Evolutionary conservation across 2,329 filamentous ascomycete species (phyloP), one percentile per base, ranked within the genome.

Genomic region (Cladosporium velox): DNA sequence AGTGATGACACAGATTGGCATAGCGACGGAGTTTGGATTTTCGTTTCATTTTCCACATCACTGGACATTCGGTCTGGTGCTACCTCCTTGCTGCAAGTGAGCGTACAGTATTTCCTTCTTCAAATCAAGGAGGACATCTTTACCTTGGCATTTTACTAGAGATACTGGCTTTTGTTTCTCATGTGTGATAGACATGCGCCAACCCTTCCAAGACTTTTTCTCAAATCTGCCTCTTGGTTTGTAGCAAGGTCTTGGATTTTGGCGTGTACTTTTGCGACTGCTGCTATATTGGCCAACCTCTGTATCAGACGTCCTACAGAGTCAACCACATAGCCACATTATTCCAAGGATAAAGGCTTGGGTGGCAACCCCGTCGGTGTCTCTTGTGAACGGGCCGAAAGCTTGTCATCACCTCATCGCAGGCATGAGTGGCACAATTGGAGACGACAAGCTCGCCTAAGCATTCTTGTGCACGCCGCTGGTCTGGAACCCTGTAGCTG

Each of bases 1-100:
- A 55, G 6, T 34, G 18, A 55, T 55, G 52, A 61, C 28, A 52
- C 18, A 55, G 49, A 63, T n/a, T 63, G 60, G 60, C 60, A 63
- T 63, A 55, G 60, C 60, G 60, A 18, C 18, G 60, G 60, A 32
- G 60, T 63, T 54, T 41, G 28, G 18, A 18, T 26, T 55, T 21
- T 55, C 11, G 18, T 34, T 47, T 47, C 2, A 21, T 18, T 24
- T 30, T 2, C 6, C 6, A 4, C 28, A 30, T 30, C n/a, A 4
- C n/a, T 12, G n/a, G 24, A 30, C 5, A 54, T 18, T 54, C 4
- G 12, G 41, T 21, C n/a, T 21, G 14, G 3, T 47, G n/a, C 7
- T 21, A 24, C 24, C 24, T 24, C 24, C 24, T 24, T 24, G n/a
- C n/a, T 47, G 12, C 41, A 47, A 21, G n/a, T 2, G n/a, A 47